Evolutionary conservation across 345 rosid genomes (phyloP), one percentile per base, ranked within the genome.

Genomic region (Populus ilicifolia): DNA sequence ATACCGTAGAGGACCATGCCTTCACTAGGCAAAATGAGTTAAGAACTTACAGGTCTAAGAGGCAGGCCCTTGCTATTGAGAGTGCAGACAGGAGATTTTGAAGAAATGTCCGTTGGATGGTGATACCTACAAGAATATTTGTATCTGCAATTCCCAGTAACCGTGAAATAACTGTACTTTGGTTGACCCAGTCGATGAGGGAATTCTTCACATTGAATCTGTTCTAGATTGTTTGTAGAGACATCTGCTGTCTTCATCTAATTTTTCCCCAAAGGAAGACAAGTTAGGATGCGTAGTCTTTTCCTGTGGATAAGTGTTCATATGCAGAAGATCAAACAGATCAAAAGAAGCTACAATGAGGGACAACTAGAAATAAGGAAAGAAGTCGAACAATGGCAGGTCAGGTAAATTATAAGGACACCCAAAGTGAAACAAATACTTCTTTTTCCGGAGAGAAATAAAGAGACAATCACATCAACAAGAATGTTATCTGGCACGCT

Each of bases 141-240:
- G 52, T 23, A 71, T 33, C 50, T 71, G 63, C 63, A 71, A 3
- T 48, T 12, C 39, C 74, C 74, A 46, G 61, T 71, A 25, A n/a
- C 30, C 25, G 44, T 23, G 63, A 23, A 71, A n/a, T 71, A 71
- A 7, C n/a, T 7, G 63, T 39, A 71, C 44, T 71, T 64, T 71
- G 74, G 74, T 71, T 71, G 62, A 18, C 39, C 74, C 11, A 41
- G 63, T 27, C 64, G 41, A 38, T 71, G 63, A 30, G 74, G 74
- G 44, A 27, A 69, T 14, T 66, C 69, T 33, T 29, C 38, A 66
- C 41, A 38, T 7, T 33, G 18, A 13, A 30, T 66, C 69, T 66
- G 38, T 29, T 44, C 70, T 29, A 27, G 78, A 72, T 68, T 61
- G 21, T 59, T 41, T 21, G 50, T 21, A 41, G 69, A 63, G 46